A percentile compares a stretch with the other conserved stretches of the same genome.
These are phyloP conservation scores for Leccinum griseonigrum DNA, from an alignment of 1,284 basidiomycete genomes.

Conservation along the genomic window DNA sequence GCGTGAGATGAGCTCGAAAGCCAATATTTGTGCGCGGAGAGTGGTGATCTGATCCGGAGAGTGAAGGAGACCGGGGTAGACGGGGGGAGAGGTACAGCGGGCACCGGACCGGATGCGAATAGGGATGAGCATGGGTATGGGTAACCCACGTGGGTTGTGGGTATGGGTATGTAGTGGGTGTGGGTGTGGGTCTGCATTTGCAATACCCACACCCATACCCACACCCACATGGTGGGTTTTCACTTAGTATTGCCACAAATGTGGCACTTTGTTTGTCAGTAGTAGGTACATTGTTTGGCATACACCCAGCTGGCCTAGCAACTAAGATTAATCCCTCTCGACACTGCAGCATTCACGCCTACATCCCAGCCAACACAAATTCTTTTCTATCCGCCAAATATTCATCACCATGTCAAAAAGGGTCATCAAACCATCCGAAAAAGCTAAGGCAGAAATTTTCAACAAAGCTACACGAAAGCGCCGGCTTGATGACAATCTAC, in stretches of 20 bases:
- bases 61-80: conserved; percentile 79
- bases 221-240: background rate
- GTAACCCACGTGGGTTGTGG: background rate
- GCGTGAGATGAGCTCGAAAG: conserved; percentile 82
- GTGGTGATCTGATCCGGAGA: conserved; percentile 75
- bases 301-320: background rate
- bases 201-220: background rate
- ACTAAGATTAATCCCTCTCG: background rate
- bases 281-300: background rate
- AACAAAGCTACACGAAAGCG: background rate
- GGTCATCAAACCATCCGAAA: background rate
- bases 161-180: background rate
- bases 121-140: background rate
- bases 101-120: conserved; percentile 29
- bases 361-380: background rate
- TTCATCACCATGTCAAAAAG: background rate
- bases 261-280: background rate
- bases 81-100: conserved; percentile 27
- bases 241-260: background rate
- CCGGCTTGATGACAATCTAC: background rate
- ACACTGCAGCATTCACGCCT: background rate
- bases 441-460: background rate
- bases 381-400: background rate
- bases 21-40: conserved; percentile 86
- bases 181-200: background rate